Base-by-base conservation (phyloP, 257 asterid genomes). In the Knoxia roxburghii region DNA sequence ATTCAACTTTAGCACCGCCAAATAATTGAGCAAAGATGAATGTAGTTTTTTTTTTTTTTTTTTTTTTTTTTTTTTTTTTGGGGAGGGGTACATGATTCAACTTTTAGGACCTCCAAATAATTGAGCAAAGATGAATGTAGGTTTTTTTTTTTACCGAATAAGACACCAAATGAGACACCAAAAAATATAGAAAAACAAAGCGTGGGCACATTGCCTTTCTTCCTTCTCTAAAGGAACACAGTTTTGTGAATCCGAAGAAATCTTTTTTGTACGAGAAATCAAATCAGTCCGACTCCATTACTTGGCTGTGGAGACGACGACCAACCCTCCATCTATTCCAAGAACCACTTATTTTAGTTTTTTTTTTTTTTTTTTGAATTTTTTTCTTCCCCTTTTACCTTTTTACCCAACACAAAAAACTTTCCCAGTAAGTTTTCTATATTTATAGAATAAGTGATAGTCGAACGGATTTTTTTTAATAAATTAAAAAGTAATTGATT, bases 301-400 rank as follows among this genome's bases (percentile, higher is more conserved):
- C 67, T 57, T 51, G 43, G 78, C 73, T 77, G 81, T 73, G 70
- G 52, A 50, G 65, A 48, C 27, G 61, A n/a, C n/a, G n/a, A n/a
- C n/a, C n/a, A 65, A 58, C 14, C 64, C 45, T 73, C 64, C 61
- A 39, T 23, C 43, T 43, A 21, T 17, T 60, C 61, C 8, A 30
- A 0, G 53, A 63, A 41, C 45, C 54, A 61, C 69, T 11, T 45
- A 4, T 60, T 60, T 55, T 39, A n/a, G 21, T 33, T 35, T 33
- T 43, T 4, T 63, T 7, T 5, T 3, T 21, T 61, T 39, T 40
- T 6, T 57, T 15, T 20, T 40, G 40, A 39, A 4, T 23, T 35
- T 2, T 21, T 33, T 33, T n/a, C n/a, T n/a, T n/a, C n/a, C n/a
- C n/a, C n/a, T n/a, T n/a, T n/a, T n/a, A n/a, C n/a, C n/a, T n/a